Base-by-base conservation (phyloP, 2,329 filamentous ascomycete species). In the Alternaria tenuissima region DNA sequence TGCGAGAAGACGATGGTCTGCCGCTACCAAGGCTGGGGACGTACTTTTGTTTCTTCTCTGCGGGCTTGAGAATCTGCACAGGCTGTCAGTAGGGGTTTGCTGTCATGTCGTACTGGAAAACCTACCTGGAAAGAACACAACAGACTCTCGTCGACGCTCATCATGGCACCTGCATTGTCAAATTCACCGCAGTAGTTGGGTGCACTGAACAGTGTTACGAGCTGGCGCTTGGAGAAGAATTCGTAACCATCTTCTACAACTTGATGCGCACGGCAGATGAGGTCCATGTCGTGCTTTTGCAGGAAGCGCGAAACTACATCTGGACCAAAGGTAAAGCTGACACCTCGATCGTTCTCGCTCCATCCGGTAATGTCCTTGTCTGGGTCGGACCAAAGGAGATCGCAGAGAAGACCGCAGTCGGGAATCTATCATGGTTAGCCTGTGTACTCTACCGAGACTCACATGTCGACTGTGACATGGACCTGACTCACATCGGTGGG, bases 1-100 rank as follows among this genome's bases (percentile, higher is more conserved):
- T 85, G 81, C 88, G 87, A 85, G 88, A 85, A 86, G 88, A 89
- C 82, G 87, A 84, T 81, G 87, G 86, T 84, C 85, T 87, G 84
- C 87, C 85, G 83, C 86, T 86, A 83, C 87, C 89, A 82, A 90
- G 86, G 84, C 85, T 86, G 84, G 89, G 87, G 79, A 96, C 94
- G 86, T 96, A 98, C 94, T 98, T 98, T 92, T 97, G 94, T 90
- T 99, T 99, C 90, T 99, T 99, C 88, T 99, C 95, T 82, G 95
- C 95, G 78, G 95, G 95, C 86, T 98, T 99, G 85, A 99, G 87
- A 79, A 99, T 98, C 93, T 96, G 59, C 11, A 43, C 16, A 24
- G 28, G 28, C 55, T 59, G 59, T 77, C 63, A 76, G 74, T 63
- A 32, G 43, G 18, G 22, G 38, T 9, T 38, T 12, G 41, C 18